A percentile compares a stretch with the other conserved stretches of the same genome.
Conservation (phyloP, 306 rosid species). For the Cicer chorassanicum region DNA sequence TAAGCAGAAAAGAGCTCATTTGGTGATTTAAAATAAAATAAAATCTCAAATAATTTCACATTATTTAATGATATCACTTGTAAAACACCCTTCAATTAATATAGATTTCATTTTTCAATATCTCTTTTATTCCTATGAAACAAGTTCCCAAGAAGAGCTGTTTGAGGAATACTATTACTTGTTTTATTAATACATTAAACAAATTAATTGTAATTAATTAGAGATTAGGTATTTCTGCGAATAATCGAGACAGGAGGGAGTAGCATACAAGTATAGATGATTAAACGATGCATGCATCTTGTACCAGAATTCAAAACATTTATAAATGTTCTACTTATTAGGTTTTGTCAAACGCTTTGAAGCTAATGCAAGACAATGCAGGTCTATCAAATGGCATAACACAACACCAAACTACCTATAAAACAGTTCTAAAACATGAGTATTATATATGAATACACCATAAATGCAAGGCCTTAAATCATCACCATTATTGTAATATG, state of each 20-base stretch:
- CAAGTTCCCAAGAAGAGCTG: not conserved
- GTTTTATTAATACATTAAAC: not conserved
- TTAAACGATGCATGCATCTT: slow-evolving; percentile 3
- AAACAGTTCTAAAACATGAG: not conserved
- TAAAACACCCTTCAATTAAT: not conserved
- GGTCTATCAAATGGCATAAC: not conserved
- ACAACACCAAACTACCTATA: slow-evolving; percentile 2
- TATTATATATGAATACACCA: not conserved
- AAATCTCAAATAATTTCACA: not conserved
- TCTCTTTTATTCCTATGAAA: not conserved
- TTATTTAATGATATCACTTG: not conserved
- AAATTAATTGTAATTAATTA: not conserved
- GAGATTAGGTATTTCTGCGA: not conserved
- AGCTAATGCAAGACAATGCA: not conserved
- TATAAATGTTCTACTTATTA: slow-evolving; percentile 1
- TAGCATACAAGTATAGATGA: not conserved
- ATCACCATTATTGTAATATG: not conserved
- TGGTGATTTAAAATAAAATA: not conserved
- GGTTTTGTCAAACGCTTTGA: not conserved
- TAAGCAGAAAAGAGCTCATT: not conserved
- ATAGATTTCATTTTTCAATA: not conserved
- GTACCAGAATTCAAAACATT: not conserved
- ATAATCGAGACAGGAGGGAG: not conserved
- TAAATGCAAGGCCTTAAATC: not conserved
- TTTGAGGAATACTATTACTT: not conserved